Percentiles rank a stretch among this genome's conserved stretches.
Conservation (phyloP, 169 alveolate species). For the Plasmodium gallinaceum region DNA sequence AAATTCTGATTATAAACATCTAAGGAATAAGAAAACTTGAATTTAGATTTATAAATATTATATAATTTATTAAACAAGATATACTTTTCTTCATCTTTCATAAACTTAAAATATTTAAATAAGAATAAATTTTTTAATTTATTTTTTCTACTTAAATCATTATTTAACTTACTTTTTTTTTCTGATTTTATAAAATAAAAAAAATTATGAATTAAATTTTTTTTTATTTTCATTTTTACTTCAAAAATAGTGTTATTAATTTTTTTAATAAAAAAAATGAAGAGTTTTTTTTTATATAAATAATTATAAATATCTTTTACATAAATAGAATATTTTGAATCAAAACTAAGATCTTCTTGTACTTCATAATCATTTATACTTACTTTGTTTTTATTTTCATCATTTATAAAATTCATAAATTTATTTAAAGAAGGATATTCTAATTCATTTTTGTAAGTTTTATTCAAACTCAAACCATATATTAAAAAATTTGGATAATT, state of each 20-base stretch:
- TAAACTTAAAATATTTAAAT: constrained; percentile 10
- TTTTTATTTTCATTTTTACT: constrained; percentile 43
- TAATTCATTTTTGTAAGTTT: constrained; percentile 36
- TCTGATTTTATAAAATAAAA: constrained; percentile 33
- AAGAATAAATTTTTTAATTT: constrained; percentile 11
- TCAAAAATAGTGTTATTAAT: constrained; percentile 42
- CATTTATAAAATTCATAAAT: constrained; percentile 29
- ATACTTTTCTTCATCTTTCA: constrained; percentile 8
- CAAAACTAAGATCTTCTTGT: background rate
- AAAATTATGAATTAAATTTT: constrained; percentile 52
- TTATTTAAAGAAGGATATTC: constrained; percentile 19
- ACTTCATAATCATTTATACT: background rate
- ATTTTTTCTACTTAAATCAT: background rate
- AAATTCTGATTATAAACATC: constrained; percentile 28
- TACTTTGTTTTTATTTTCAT: constrained; percentile 1
- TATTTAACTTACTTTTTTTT: background rate
- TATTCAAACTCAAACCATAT: constrained; percentile 28
- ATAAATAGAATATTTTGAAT: background rate
- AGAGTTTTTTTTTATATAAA: constrained; percentile 29
- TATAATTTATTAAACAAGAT: constrained; percentile 38
- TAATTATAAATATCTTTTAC: constrained; percentile 57
- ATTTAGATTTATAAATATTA: constrained; percentile 49
- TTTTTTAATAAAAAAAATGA: constrained; percentile 54
- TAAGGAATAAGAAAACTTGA: constrained; percentile 46
- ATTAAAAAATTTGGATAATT: constrained; percentile 26